Evolutionary conservation across 768 basidiomycete species (phyloP), one percentile per base, ranked within the genome.

Genomic region (Tricholoma bakamatsutake): DNA sequence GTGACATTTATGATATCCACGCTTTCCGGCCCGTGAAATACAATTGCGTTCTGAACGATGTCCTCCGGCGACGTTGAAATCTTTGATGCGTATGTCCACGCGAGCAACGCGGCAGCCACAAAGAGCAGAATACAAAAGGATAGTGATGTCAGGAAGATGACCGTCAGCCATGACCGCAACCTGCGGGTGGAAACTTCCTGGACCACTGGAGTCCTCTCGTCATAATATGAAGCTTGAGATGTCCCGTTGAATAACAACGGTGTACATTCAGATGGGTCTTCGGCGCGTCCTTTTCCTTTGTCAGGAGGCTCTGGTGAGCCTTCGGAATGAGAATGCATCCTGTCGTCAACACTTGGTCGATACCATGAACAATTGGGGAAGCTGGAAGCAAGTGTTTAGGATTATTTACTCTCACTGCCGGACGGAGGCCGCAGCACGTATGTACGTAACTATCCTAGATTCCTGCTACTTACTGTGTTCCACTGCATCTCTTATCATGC

Each of bases 1-100:
- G 87, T 85, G 54, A 82, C 73, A 57, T 84, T 85, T 52, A 87
- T 68, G 2, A 90, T 76, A 56, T 85, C 75, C 42, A 90, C 68
- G 24, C 74, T 70, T 61, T 84, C 79, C 0, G 88, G 88, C 1
- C 85, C 85, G 42, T 74, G 67, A 45, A 87, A 69, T 9, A 81
- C 75, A 13, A 90, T 62, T 17, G 80, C 79, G 12, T 76, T 71
- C 37, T 80, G 69, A 34, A 89, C 65, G 53, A 89, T 66, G 59
- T 83, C 80, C 58, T 88, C 78, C 11, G 84, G 75, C 2, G 82
- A 79, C 54, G 69, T 66, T 12, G 81, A 76, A 0, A 80, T 80
- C 31, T 75, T 75, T 15, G 84, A 73, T 17, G 83, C 81, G 61
- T 88, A 90, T 3, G 83, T 83, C 73, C 81, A 87, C 5, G 81